Base-by-base conservation (phyloP, 352 stramenopile species). In the Phytophthora multivora region DNA sequence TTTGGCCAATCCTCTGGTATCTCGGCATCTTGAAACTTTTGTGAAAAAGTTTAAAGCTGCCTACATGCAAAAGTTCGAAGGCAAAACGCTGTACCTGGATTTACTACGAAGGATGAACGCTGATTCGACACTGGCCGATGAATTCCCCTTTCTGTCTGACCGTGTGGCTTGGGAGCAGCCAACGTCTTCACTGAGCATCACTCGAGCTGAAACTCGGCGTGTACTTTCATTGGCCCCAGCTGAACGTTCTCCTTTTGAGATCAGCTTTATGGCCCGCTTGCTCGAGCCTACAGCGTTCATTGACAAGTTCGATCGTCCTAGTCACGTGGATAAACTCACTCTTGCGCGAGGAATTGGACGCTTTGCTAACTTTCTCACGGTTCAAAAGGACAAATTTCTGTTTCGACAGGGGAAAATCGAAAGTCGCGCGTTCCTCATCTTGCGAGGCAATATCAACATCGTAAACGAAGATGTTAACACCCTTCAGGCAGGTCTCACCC, bases 31-130 rank as follows among this genome's bases (percentile, higher is more conserved):
- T 12, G 73, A 88, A 43, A 87, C 66, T 2, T 90, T 92, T 64
- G 86, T 94, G 16, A 79, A 86, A 51, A 79, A 86, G 54, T 94
- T 94, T 48, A 90, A 94, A 48, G 71, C 75, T 5, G 77, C 80
- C 2, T 90, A 91, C 55, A 83, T 83, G 43, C 75, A 90, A 31
- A 91, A 91, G 42, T 90, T 92, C 48, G 75, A 79, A 30, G 85
- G 85, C 13, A 88, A 88, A 63, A 92, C 79, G 4, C 51, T 90
- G 23, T 94, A 92, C 51, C 63, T 89, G 9, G 79, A 92, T 36
- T 62, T 94, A 7, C 73, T 91, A 2, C 77, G 83, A 19, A 73
- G 83, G 11, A 71, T 94, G 31, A 66, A 89, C 41, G 57, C 75
- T 10, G 83, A 94, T n/a, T 71, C 79, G 0, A 51, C 68, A 51